Evolutionary conservation across 1,284 basidiomycete species (phyloP), one percentile per base, ranked within the genome.

Genomic region (Cystobasidiaceae sp.): DNA sequence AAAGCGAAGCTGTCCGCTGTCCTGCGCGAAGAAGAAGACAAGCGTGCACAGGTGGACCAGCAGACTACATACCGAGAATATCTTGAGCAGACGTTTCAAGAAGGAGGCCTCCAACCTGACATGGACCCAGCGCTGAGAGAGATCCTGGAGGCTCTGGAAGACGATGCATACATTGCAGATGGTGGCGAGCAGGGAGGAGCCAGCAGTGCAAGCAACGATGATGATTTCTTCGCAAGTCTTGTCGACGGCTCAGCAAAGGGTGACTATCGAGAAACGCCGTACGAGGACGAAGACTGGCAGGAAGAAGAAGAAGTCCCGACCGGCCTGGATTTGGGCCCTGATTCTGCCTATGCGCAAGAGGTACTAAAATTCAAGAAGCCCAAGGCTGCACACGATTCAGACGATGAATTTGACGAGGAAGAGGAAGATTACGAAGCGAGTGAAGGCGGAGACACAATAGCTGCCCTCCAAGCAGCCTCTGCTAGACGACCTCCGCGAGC

Each of bases 41-140:
- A 25, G 7, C 27, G 62, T 39, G 57, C 45, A 9, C 17, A 15
- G 41, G 65, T 45, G 28, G 49, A 33, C 23, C 63, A 71, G 48
- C 56, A 70, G 30, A 11, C 41, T 7, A 50, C 39, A 4, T 68
- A 68, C 32, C 49, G 48, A 34, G 48, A 52, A 15, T 58, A 55
- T 7, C 49, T 59, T 17, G 58, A 63, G 23, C 28, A 34, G 5
- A 64, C 61, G 19, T 51, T 52, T 2, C 21, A 32, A 9, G 44
- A 54, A 34, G 81, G 87, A 33, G 94, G 96, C 0, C 86, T 98
- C 68, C 89, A 91, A 74, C 96, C 93, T 0, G 91, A 97, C 73
- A 91, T 99, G 89, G 90, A 99, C 76, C 92, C 92, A 4, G 91
- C 94, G 78, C 81, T 98, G 34, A 83, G 96, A 17, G 94, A 99